phyloP scores from a whole-genome alignment of 2,329 filamentous ascomycete genomes.

The Ascochyta fabae region DNA sequence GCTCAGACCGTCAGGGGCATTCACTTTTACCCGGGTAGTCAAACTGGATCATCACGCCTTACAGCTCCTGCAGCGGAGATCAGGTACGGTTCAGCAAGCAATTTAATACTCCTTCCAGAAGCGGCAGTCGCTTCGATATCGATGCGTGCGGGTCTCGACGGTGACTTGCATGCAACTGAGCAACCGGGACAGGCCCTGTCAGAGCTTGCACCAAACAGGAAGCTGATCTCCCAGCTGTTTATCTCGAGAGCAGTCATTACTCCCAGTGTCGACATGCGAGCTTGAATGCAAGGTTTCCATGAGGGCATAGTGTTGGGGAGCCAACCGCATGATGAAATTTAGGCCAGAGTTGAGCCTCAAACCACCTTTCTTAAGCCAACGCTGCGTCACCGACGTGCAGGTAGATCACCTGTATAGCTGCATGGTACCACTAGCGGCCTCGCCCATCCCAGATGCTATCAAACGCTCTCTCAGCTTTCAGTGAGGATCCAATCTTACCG shows the following conservation, averaged over 20 bases:
- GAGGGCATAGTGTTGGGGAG: neutral
- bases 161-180: constrained; percentile 37
- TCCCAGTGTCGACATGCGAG: neutral
- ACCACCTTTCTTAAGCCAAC: neutral
- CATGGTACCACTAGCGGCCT: constrained; percentile 14
- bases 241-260: constrained; percentile 20
- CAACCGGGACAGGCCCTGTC: constrained; percentile 31
- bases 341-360: constrained; percentile 7
- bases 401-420: constrained; percentile 18
- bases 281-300: neutral
- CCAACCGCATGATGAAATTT: neutral
- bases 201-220: constrained; percentile 22
- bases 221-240: constrained; percentile 26
- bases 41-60: neutral
- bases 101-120: constrained; percentile 15
- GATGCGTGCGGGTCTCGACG: constrained; percentile 30
- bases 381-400: constrained; percentile 10
- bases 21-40: constrained; percentile 9
- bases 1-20: neutral
- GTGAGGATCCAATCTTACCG: constrained; percentile 5
- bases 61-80: constrained; percentile 1
- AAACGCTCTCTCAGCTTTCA: neutral
- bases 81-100: constrained; percentile 8
- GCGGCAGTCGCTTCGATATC: constrained; percentile 26
- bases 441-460: constrained; percentile 12